Evolutionary conservation across 1,284 basidiomycete species (phyloP).

Genomic region (Pseudozyma pruni): DNA sequence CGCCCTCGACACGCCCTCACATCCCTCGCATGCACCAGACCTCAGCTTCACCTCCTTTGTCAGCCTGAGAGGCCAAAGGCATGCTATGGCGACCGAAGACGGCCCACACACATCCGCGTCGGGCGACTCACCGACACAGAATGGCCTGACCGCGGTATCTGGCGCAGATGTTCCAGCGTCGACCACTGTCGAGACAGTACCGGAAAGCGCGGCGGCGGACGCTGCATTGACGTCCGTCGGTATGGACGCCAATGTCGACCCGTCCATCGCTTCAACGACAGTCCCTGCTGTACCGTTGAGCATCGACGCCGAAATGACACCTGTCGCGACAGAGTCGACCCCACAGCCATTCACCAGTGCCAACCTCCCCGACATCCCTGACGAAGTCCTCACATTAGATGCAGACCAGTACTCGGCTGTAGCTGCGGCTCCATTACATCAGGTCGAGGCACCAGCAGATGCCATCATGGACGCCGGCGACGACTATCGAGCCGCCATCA

Average conservation of each 20-base stretch:
- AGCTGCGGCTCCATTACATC: constrained; percentile 17
- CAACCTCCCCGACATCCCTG: constrained; percentile 39
- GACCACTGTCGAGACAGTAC: constrained; percentile 1
- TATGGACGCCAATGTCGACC: constrained; percentile 1
- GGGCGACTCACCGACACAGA: constrained; percentile 11
- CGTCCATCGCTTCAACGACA: constrained; percentile 8
- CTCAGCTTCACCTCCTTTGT: background rate
- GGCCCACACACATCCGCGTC: constrained; percentile 7
- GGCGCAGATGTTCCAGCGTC: constrained; percentile 1
- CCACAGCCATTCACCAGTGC: constrained; percentile 24
- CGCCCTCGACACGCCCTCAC: constrained; percentile 3
- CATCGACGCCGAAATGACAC: constrained; percentile 8
- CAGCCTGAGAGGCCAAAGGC: constrained; percentile 21
- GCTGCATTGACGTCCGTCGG: background rate
- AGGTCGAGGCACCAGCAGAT: constrained; percentile 8
- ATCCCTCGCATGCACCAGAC: constrained; percentile 10
- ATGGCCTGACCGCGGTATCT: constrained; percentile 5
- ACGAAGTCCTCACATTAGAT: constrained; percentile 30
- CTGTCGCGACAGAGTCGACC: constrained; percentile 8
- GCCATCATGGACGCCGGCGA: constrained; percentile 21
- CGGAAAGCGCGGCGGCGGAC: background rate
- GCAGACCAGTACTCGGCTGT: constrained; percentile 4
- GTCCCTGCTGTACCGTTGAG: constrained; percentile 2
- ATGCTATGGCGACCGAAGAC: constrained; percentile 36
- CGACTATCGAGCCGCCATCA: constrained; percentile 32